A percentile compares a stretch with the other conserved stretches of the same genome.
Conservation (phyloP, 495 filamentous ascomycete genomes). For the Hypoxylon trugodes region DNA sequence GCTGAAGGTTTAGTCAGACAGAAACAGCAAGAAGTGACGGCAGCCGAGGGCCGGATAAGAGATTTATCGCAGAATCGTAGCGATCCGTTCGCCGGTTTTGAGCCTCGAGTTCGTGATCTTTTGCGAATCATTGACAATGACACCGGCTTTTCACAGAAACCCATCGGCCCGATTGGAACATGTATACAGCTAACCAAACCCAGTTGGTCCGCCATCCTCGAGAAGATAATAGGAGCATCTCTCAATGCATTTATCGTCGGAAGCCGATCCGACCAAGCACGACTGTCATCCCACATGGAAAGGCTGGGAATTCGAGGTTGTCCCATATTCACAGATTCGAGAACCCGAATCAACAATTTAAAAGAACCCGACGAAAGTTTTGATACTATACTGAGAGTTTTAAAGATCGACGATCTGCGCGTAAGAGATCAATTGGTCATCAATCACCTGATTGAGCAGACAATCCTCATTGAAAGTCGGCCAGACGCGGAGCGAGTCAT, state of each 20-base stretch:
- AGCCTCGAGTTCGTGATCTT: conserved; percentile 67
- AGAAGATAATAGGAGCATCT: conserved; percentile 70
- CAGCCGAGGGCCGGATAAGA: conserved; percentile 49
- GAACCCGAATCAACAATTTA: conserved; percentile 63
- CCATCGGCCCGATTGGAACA: conserved; percentile 84
- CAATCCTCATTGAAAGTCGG: conserved; percentile 74
- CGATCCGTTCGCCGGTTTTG: conserved; percentile 61
- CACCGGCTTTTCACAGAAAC: conserved; percentile 68
- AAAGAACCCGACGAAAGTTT: conserved; percentile 77
- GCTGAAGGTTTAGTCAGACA: conserved; percentile 48
- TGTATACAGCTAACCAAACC: conserved; percentile 78
- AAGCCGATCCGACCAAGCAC: conserved; percentile 71
- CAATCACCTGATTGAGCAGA: conserved; percentile 82
- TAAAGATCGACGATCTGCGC: conserved; percentile 82
- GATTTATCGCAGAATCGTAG: conserved; percentile 43
- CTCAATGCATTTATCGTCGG: conserved; percentile 83
- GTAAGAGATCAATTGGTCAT: conserved; percentile 87
- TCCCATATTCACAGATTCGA: conserved; percentile 72
- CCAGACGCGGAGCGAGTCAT: conserved; percentile 73
- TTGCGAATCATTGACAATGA: conserved; percentile 73
- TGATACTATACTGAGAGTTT: conserved; percentile 78
- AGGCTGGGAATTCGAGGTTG: conserved; percentile 59
- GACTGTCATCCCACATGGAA: conserved; percentile 70
- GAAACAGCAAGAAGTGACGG: conserved; percentile 61
- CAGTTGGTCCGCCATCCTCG: conserved; percentile 84